Percentiles rank a stretch among this genome's conserved stretches.
These are phyloP conservation scores for Dactylella cylindrospora DNA, from an alignment of 2,329 filamentous ascomycete species.

Conservation along the genomic window DNA sequence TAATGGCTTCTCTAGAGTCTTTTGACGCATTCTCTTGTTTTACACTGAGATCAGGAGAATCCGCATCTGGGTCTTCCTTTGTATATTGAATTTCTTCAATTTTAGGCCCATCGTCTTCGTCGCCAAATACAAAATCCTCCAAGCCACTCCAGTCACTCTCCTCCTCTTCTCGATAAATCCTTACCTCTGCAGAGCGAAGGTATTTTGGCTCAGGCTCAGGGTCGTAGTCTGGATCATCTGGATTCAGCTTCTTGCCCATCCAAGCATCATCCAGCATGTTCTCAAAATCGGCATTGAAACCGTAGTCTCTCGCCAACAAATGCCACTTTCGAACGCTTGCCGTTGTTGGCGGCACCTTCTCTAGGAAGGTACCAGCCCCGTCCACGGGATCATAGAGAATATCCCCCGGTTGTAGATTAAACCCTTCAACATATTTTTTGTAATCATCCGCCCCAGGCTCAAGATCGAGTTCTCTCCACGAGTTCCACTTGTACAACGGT, in stretches of 20 bases:
- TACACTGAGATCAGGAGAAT: neutral
- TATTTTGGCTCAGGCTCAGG: too few species aligned
- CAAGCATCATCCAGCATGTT: constrained; percentile 1
- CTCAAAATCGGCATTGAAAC: constrained; percentile 7
- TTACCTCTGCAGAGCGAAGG: neutral
- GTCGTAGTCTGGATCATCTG: too few species aligned
- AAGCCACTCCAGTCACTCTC: neutral
- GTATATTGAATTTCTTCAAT: neutral
- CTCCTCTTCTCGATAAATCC: neutral
- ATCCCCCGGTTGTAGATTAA: constrained; percentile 10
- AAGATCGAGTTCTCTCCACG: constrained; percentile 24
- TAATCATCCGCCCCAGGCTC: constrained; percentile 4
- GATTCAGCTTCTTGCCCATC: constrained; percentile 1
- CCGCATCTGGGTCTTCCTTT: neutral
- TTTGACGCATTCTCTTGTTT: neutral
- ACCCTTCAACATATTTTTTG: constrained; percentile 9
- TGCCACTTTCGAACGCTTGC: constrained; percentile 13
- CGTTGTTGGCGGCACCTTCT: neutral
- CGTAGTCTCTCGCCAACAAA: neutral
- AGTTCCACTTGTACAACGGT: constrained; percentile 4
- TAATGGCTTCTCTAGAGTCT: neutral
- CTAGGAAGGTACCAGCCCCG: neutral
- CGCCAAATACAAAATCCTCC: neutral
- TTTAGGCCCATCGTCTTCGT: neutral
- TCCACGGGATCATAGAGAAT: constrained; percentile 4